Percentiles rank a stretch among this genome's conserved stretches.
Conservation (phyloP, 2,329 filamentous ascomycete species). For the Drechslerella stenobrocha region DNA sequence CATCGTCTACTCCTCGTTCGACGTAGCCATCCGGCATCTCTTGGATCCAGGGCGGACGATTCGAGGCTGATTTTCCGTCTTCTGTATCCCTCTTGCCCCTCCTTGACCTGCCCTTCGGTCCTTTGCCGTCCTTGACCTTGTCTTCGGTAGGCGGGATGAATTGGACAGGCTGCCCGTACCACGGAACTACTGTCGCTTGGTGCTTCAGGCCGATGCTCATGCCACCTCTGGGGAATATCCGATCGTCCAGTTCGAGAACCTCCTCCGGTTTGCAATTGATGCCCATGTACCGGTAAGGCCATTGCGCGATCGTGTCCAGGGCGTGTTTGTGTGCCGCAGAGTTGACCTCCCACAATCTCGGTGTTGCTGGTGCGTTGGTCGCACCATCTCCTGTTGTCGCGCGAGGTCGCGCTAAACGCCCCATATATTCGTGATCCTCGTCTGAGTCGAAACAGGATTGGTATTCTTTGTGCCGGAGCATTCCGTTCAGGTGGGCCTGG, state of each 20-base stretch:
- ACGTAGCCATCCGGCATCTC: slow-evolving; percentile 88
- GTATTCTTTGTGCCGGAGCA: too few relatives aligned
- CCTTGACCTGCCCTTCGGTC: slow-evolving; percentile 73
- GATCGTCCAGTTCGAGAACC: slow-evolving; percentile 92
- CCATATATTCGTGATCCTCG: slow-evolving; percentile 70
- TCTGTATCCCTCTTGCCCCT: slow-evolving; percentile 74
- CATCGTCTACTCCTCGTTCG: slow-evolving; percentile 76
- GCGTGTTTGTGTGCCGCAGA: slow-evolving; percentile 28
- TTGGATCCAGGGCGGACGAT: slow-evolving; percentile 87
- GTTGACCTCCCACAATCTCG: slow-evolving; percentile 37
- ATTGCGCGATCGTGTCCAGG: slow-evolving; percentile 77
- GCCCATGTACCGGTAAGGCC: slow-evolving; percentile 93
- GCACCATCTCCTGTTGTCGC: slow-evolving; percentile 38
- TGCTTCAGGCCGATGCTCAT: slow-evolving; percentile 88
- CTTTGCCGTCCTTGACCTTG: slow-evolving; percentile 68
- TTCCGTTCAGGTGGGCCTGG: slow-evolving; percentile 58
- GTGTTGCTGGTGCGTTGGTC: slow-evolving; percentile 49
- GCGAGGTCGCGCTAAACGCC: too few relatives aligned
- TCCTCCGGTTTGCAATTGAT: slow-evolving; percentile 96
- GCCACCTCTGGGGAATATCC: slow-evolving; percentile 93
- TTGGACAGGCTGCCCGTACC: slow-evolving; percentile 84
- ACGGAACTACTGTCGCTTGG: slow-evolving; percentile 80
- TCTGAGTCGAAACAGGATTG: too few relatives aligned
- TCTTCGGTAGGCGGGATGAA: slow-evolving; percentile 87
- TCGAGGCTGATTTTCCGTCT: slow-evolving; percentile 77